These are phyloP conservation scores for Neoscytalidium dimidiatum DNA, from an alignment of 2,329 filamentous ascomycete genomes.

Conservation along the genomic window DNA sequence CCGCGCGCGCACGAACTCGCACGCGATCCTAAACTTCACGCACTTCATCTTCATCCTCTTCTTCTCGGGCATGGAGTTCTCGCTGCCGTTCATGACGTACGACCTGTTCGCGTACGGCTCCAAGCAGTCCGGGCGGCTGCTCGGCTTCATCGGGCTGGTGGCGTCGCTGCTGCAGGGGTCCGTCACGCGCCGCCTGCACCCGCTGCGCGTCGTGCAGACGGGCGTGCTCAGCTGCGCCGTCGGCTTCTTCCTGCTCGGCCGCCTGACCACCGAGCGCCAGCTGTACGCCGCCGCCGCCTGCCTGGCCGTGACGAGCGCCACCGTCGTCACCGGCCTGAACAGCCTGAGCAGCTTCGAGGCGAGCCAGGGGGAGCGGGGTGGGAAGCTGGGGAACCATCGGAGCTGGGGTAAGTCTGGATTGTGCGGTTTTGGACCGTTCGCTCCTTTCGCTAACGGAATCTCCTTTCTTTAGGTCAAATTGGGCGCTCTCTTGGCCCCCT, in stretches of 20 bases:
- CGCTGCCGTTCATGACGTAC: conserved; percentile 94
- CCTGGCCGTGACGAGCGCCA: conserved; percentile 86
- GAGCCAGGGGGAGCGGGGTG: conserved; percentile 74
- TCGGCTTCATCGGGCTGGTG: conserved; percentile 88
- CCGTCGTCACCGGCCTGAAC: conserved; percentile 92
- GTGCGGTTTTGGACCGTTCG: too few relatives aligned
- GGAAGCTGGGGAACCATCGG: conserved; percentile 81
- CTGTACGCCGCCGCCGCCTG: conserved; percentile 83
- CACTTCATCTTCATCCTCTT: conserved; percentile 93
- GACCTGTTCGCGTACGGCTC: conserved; percentile 85
- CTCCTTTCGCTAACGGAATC: neutral
- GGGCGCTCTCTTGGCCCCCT: conserved; percentile 85
- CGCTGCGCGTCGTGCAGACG: conserved; percentile 75
- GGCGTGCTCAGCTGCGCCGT: conserved; percentile 76
- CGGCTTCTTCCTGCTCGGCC: conserved; percentile 78
- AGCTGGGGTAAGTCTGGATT: conserved; percentile 52
- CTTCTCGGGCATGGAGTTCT: conserved; percentile 98
- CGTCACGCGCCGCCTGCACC: conserved; percentile 82
- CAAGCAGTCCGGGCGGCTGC: conserved; percentile 76
- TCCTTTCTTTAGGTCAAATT: conserved; percentile 67
- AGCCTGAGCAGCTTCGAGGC: conserved; percentile 91
- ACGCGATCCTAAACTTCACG: conserved; percentile 76
- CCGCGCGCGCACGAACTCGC: conserved; percentile 71
- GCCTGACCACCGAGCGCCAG: conserved; percentile 65
- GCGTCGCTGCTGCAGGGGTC: conserved; percentile 91